Evolutionary conservation across 2,329 filamentous ascomycete genomes (phyloP).

Genomic region (Claviceps quebecensis): DNA sequence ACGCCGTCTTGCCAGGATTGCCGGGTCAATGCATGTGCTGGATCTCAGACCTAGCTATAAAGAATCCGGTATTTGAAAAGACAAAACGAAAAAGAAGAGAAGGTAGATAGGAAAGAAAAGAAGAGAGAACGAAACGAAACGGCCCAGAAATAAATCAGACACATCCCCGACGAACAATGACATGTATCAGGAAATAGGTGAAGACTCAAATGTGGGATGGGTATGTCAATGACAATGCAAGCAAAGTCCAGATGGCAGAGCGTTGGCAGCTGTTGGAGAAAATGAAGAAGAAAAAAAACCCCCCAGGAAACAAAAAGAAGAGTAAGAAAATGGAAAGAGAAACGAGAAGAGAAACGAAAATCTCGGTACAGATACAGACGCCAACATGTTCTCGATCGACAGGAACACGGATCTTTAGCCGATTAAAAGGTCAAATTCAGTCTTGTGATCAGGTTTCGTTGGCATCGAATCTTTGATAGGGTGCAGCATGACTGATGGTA

Average conservation of each 20-base stretch:
- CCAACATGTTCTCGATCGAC: neutral
- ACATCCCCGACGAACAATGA: too few relatives aligned
- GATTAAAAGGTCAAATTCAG: slow-evolving; percentile 23
- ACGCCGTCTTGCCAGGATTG: neutral
- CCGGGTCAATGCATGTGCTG: neutral
- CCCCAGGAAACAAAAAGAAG: neutral
- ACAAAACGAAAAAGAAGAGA: neutral
- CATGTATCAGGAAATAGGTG: too few relatives aligned
- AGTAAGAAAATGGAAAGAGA: neutral
- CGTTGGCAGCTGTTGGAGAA: too few relatives aligned
- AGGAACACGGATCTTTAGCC: slow-evolving; percentile 16
- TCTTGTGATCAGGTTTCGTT: slow-evolving; percentile 29
- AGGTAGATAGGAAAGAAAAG: neutral
- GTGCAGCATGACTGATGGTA: slow-evolving; percentile 45
- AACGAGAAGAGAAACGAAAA: neutral
- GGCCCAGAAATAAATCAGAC: too few relatives aligned
- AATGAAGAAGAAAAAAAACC: neutral
- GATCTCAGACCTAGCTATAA: neutral
- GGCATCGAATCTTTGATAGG: slow-evolving; percentile 44
- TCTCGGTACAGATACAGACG: too few relatives aligned
- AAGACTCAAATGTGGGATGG: neutral
- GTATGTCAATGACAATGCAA: neutral
- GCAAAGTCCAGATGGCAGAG: neutral
- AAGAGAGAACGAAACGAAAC: neutral
- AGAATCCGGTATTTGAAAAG: neutral